These are phyloP conservation scores for Deakozyma indianensis DNA, from an alignment of 805 yeast genomes.

Conservation along the genomic window DNA sequence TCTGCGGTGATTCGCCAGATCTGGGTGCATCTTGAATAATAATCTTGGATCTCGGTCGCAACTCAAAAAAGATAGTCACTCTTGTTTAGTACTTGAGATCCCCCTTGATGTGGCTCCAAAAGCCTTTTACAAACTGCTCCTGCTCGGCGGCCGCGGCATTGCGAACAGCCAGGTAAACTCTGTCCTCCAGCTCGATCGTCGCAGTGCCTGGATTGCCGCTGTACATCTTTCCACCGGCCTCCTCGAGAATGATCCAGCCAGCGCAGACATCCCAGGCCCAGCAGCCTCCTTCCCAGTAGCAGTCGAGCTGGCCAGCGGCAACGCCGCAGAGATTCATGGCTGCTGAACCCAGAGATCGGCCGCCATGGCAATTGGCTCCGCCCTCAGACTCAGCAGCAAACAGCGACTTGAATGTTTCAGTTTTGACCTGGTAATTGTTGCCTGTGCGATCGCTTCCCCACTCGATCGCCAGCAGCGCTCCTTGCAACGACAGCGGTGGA, in stretches of 20 bases:
- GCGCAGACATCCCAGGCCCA: conserved; percentile 61
- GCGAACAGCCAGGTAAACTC: conserved; percentile 45
- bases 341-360: conserved; percentile 48
- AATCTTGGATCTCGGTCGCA: no score
- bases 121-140: conserved; percentile 29
- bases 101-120: conserved; percentile 38
- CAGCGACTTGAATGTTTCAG: conserved; percentile 32
- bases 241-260: conserved; percentile 46
- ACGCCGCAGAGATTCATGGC: conserved; percentile 47
- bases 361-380: conserved; percentile 48
- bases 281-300: conserved; percentile 62
- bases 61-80: no score
- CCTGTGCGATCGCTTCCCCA: conserved; percentile 48
- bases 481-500: conserved; percentile 31
- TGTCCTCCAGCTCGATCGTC: conserved; percentile 34
- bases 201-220: conserved; percentile 37
- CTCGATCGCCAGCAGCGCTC: conserved; percentile 43
- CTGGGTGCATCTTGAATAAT: no score
- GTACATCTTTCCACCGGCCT: conserved; percentile 45
- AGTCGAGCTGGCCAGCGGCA: conserved; percentile 44
- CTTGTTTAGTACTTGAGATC: conserved; percentile 25
- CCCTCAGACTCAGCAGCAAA: conserved; percentile 27
- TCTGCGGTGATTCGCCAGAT: no score
- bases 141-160: conserved; percentile 34
- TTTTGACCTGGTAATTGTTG: conserved; percentile 34